Conservation (phyloP, 1,284 basidiomycete genomes). For the Polyporus tsugae region DNA sequence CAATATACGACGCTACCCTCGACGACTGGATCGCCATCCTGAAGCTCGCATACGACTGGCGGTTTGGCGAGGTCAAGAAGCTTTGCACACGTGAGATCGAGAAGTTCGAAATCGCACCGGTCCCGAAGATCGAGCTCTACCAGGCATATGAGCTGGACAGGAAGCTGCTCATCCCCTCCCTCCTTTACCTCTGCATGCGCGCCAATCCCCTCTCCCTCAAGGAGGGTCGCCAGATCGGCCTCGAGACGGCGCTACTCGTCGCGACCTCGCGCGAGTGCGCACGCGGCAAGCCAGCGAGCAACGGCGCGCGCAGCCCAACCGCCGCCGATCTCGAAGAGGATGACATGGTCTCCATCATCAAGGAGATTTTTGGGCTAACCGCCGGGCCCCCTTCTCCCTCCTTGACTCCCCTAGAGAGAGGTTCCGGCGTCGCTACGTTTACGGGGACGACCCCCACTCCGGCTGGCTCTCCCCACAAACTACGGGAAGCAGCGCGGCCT, state of each 20-base stretch:
- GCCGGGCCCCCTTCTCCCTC: slow-evolving; percentile 39
- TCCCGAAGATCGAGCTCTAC: slow-evolving; percentile 67
- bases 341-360: slow-evolving; percentile 46
- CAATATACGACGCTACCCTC: slow-evolving; percentile 60
- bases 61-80: slow-evolving; percentile 63
- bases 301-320: slow-evolving; percentile 49
- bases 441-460: slow-evolving; percentile 26
- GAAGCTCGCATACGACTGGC: slow-evolving; percentile 64
- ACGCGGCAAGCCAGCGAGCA: slow-evolving; percentile 48
- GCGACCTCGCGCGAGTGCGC: slow-evolving; percentile 64
- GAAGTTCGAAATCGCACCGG: slow-evolving; percentile 61
- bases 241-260: slow-evolving; percentile 67
- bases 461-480: slow-evolving; percentile 19
- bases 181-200: slow-evolving; percentile 62
- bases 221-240: slow-evolving; percentile 64
- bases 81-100: slow-evolving; percentile 71
- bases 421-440: slow-evolving; percentile 31
- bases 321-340: slow-evolving; percentile 47
- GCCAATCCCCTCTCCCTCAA: slow-evolving; percentile 59
- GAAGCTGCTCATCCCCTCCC: slow-evolving; percentile 61
- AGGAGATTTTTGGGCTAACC: slow-evolving; percentile 43
- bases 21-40: slow-evolving; percentile 69
- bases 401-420: slow-evolving; percentile 38
- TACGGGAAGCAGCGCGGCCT: slow-evolving; percentile 14
- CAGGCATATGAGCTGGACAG: slow-evolving; percentile 60